Base-by-base conservation (phyloP, 1,139 yeast genomes). In the Lipomyces yarrowii region DNA sequence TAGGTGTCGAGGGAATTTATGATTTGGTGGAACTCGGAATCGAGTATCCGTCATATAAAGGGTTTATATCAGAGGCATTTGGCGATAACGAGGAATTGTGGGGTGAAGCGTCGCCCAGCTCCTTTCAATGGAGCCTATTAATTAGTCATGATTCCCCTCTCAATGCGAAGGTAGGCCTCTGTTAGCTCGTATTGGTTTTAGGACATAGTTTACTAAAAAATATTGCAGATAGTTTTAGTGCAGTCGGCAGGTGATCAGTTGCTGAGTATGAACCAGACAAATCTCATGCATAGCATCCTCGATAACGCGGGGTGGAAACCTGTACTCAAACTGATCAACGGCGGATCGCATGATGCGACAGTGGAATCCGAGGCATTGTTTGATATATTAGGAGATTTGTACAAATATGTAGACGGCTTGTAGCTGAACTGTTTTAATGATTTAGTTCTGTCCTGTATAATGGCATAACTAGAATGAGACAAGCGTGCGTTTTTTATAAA, bases 1-100 rank as follows among this genome's bases (percentile, higher is more conserved):
- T 82, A 13, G 76, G 82, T 32, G 74, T 84, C 3, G 88, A 85
- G 69, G 89, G 88, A 0, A 84, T 86, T 57, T 85, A 81, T 72
- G 81, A 84, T 69, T 74, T 86, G 4, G 70, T 66, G 0, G 75
- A 74, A 0, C 74, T 86, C 62, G 71, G 82, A 1, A 72, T 71
- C 0, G 88, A 84, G 71, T 82, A 85, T 68, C 83, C 85, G 0
- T 69, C 69, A 0, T 86, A 85, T 71, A 66, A 68, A 0, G 74
- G 71, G 3, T 84, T 84, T 71, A 82, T 85, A 3, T 64, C 70
- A 1, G 80, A 77, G 21, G 87, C 87, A 1, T 85, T 84, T 67
- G 80, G 81, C 4, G 70, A 66, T 0, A 75, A 74, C 35, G 64
- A 70, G 23, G 73, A 68, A 10, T 73, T 73, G 3, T 78, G 80